phyloP scores from a whole-genome alignment of 164 flowering plant species.

The Nelumbo lutea region DNA sequence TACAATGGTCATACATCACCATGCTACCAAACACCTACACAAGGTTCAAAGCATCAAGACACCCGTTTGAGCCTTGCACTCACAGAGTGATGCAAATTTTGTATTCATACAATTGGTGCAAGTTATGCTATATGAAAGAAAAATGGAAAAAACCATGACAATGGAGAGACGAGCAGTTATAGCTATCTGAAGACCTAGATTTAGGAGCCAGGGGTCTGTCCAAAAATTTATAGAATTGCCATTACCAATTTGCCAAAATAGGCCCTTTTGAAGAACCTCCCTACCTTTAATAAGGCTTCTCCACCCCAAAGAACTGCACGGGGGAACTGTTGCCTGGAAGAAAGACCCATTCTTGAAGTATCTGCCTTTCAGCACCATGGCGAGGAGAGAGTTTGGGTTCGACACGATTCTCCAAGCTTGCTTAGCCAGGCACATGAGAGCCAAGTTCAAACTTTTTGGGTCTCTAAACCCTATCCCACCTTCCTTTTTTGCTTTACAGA shows the following conservation, averaged over 20 bases:
- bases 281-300: background rate
- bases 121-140: too few relatives aligned
- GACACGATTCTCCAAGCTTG: background rate
- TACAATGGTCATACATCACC: too few relatives aligned
- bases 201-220: background rate
- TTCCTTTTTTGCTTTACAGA: background rate
- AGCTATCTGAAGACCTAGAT: too few relatives aligned
- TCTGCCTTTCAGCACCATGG: background rate
- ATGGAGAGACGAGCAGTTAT: too few relatives aligned
- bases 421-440: background rate
- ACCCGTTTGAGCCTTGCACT: too few relatives aligned
- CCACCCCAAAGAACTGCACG: background rate
- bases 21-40: too few relatives aligned
- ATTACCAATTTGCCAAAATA: background rate
- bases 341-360: background rate
- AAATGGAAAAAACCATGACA: too few relatives aligned
- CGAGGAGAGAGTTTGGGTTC: background rate
- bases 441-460: background rate
- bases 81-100: too few relatives aligned
- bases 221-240: background rate
- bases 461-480: background rate
- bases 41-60: too few relatives aligned
- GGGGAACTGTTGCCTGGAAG: background rate
- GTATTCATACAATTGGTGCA: too few relatives aligned
- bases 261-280: background rate